Base-by-base conservation (phyloP, 352 stramenopile species). In the Pythium brassicae region DNA sequence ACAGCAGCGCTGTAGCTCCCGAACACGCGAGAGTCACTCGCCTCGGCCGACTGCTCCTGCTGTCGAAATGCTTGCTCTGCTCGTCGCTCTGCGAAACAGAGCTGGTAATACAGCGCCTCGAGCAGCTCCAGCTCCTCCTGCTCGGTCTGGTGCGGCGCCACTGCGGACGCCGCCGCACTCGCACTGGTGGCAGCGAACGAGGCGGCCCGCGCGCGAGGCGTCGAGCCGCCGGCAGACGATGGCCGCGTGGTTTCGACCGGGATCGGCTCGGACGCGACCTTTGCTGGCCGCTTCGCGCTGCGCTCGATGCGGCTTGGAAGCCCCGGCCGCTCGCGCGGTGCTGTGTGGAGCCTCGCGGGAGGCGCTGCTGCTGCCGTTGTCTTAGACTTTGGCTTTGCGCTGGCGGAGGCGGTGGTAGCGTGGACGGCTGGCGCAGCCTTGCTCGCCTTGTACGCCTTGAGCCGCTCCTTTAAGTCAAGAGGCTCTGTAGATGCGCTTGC, bases 31-130 rank as follows among this genome's bases (percentile, higher is more conserved):
- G 32, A 37, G n/a, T 8, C 22, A 48, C 25, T 26, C 20, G 83
- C 78, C 76, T 86, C 62, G 19, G 74, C 68, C 2, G 49, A 50
- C 23, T 81, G 58, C 44, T 89, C 72, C 65, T 89, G 78, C 1
- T 46, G 60, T 7, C 45, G 54, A 45, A 86, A 85, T 7, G 66
- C 60, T 15, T 72, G 61, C 1, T 62, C 46, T 2, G 69, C 62
- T 50, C 69, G 69, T 20, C 66, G 69, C 58, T 87, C 72, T 1
- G 63, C 57, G 11, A 84, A 74, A 35, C 72, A 77, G 6, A 89
- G 57, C 50, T 87, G 76, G 37, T 71, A 66, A 34, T 84, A 81
- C 17, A 86, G 34, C 5, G 62, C 68, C 35, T 85, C 65, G 4
- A 89, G 58, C 19, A 81, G 39, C 52, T 85, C 74, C 3, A 82